phyloP scores from a whole-genome alignment of 2,329 filamentous ascomycete species.

The Neospermospora avenae region DNA sequence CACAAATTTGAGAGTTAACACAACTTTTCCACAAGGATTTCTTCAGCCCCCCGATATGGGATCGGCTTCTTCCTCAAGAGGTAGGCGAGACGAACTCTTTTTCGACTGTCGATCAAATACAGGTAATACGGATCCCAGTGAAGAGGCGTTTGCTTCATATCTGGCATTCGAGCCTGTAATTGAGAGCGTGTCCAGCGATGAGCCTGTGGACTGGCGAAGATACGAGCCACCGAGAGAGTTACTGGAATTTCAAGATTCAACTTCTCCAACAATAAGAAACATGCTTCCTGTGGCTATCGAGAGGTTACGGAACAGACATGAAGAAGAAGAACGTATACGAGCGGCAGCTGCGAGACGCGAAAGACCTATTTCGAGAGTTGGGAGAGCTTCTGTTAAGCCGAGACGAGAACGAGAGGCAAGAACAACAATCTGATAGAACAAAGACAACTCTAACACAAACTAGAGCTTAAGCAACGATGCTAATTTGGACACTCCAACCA shows the following conservation, averaged over 20 bases:
- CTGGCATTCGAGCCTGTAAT: slow-evolving; percentile 24
- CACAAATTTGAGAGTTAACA: slow-evolving; percentile 6
- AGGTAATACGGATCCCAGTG: background rate
- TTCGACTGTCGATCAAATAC: slow-evolving; percentile 12
- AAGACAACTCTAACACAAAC: background rate
- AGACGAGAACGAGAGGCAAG: slow-evolving; percentile 26
- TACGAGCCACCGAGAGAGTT: slow-evolving; percentile 47
- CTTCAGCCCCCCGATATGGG: slow-evolving; percentile 7
- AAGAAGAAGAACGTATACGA: slow-evolving; percentile 34
- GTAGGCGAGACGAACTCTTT: slow-evolving; percentile 19
- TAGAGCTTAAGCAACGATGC: background rate
- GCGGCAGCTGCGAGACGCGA: slow-evolving; percentile 32
- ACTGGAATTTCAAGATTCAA: slow-evolving; percentile 37
- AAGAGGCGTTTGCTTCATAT: slow-evolving; percentile 18
- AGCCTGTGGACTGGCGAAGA: slow-evolving; percentile 43
- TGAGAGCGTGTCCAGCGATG: slow-evolving; percentile 17
- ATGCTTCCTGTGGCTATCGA: slow-evolving; percentile 46
- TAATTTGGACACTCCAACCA: background rate
- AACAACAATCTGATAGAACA: background rate
- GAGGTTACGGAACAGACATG: slow-evolving; percentile 41
- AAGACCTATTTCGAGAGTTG: slow-evolving; percentile 26
- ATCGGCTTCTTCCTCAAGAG: slow-evolving; percentile 8
- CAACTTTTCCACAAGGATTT: background rate
- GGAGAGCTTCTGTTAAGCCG: slow-evolving; percentile 15
- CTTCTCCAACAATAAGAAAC: slow-evolving; percentile 41